Base-by-base conservation (phyloP, 75 land plant genomes). In the Pinus taeda region DNA sequence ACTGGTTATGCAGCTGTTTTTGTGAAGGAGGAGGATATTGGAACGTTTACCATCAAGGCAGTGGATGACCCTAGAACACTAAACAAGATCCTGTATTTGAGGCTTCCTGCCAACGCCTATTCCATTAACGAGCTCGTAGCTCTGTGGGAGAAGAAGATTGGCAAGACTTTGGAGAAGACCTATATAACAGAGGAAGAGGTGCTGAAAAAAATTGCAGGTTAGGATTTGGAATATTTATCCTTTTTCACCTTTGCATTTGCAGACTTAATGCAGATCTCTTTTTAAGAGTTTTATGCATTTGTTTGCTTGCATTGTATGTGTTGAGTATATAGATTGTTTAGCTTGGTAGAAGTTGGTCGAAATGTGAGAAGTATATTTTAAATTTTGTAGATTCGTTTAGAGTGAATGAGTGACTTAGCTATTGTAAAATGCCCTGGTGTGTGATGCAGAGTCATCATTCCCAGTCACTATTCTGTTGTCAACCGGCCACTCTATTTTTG, bases 391-490 rank as follows among this genome's bases (percentile, higher is more conserved):
- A 2, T 49, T 9, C 55, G 11, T 49, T 49, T 49, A 49, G 12
- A 49, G 2, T 49, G 55, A 49, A 49, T 9, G 11, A 49, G 11
- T 9, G 55, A 49, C 3, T 49, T 49, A 9, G 55, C 55, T 49
- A 11, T 49, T 49, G 55, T 9, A 49, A 49, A 49, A 49, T 62
- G 29, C 77, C 30, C 14, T 21, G n/a, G 5, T 8, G 26, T 13
- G 15, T 22, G n/a, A 22, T 36, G 29, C 82, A 85, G 85, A 71
- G 57, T 22, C 82, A 1, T 85, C 86, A 45, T 53, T 83, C 13
- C 87, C 82, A 26, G 20, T 66, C 36, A 85, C 79, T 69, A 30
- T 83, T 0, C 15, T 49, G 4, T 42, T 81, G 15, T 76, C 83
- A 13, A 77, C 74, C 15, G 22, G 53, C 26, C 75, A 87, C 74